These are phyloP conservation scores for Tympanopsis confertula DNA, from an alignment of 2,329 filamentous ascomycete genomes.

Conservation along the genomic window DNA sequence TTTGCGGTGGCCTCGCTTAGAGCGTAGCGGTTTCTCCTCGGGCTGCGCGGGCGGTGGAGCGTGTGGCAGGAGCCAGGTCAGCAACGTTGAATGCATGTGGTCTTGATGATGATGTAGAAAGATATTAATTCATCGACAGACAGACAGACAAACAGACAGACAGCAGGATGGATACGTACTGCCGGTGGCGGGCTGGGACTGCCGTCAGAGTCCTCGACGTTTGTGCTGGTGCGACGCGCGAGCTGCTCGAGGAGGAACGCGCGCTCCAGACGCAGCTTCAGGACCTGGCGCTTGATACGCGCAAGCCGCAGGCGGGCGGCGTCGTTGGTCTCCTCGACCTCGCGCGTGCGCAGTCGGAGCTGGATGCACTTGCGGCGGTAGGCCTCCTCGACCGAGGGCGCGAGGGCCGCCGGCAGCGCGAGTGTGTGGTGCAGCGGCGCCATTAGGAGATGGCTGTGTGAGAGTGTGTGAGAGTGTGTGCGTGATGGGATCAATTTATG, in stretches of 20 bases:
- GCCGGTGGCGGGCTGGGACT: conserved; percentile 72
- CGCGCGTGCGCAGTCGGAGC: conserved; percentile 78
- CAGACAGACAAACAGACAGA: conserved; percentile 3
- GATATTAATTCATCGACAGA: conserved; percentile 5
- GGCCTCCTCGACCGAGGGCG: conserved; percentile 86
- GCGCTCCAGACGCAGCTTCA: conserved; percentile 82
- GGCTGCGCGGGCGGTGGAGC: conserved; percentile 34
- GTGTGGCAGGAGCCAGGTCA: conserved; percentile 5
- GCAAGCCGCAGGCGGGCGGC: conserved; percentile 66
- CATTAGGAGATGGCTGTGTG: not conserved
- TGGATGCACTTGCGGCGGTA: conserved; percentile 96
- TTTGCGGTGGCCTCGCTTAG: conserved; percentile 62
- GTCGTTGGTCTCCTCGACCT: conserved; percentile 87
- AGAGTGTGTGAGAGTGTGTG: not conserved
- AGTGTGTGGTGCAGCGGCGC: conserved; percentile 13
- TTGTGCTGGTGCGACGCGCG: conserved; percentile 60
- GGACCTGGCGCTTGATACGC: conserved; percentile 72
- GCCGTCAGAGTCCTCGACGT: conserved; percentile 68
- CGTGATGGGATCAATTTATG: no score
- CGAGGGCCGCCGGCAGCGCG: conserved; percentile 48
- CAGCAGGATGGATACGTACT: conserved; percentile 31
- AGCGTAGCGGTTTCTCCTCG: conserved; percentile 66
- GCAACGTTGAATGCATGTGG: conserved; percentile 8
- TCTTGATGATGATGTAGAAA: conserved; percentile 6
- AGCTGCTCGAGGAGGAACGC: conserved; percentile 66